A percentile compares a stretch with the other conserved stretches of the same genome.
Conservation (phyloP, 2,329 filamentous ascomycete genomes). For the Fusarium odoratissimum region DNA sequence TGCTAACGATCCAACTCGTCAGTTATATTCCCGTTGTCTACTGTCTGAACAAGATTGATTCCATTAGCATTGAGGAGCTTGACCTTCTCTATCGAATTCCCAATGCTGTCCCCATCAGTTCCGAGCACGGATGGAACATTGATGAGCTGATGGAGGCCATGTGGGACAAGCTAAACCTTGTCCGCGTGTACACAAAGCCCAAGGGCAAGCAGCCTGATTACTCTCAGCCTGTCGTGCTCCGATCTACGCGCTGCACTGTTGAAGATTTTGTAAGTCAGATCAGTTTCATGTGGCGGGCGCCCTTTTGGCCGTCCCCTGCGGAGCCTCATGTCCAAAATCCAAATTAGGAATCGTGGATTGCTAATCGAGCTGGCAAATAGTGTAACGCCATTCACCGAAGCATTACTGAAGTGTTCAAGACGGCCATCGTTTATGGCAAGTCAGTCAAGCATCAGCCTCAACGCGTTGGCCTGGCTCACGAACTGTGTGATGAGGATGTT, state of each 20-base stretch:
- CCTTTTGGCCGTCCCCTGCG: constrained; percentile 5
- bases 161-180: constrained; percentile 96
- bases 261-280: constrained; percentile 89
- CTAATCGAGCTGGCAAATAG: constrained; percentile 63
- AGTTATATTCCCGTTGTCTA: constrained; percentile 99
- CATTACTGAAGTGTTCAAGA: constrained; percentile 95
- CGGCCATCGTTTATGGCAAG: constrained; percentile 95
- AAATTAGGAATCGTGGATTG: constrained; percentile 27
- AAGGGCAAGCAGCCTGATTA: constrained; percentile 97
- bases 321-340: constrained; percentile 16
- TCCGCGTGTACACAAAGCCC: constrained; percentile 96
- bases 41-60: constrained; percentile 98
- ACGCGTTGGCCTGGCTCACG: constrained; percentile 89
- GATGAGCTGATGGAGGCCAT: constrained; percentile 97
- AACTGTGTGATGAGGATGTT: constrained; percentile 96
- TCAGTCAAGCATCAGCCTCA: constrained; percentile 99
- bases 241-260: constrained; percentile 83
- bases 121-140: constrained; percentile 97
- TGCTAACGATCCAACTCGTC: constrained; percentile 25
- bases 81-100: constrained; percentile 97
- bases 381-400: constrained; percentile 97
- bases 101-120: constrained; percentile 96
- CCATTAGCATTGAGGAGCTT: constrained; percentile 96
- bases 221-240: constrained; percentile 87
- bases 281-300: constrained; percentile 2